Evolutionary conservation across 805 yeast species (phyloP), one percentile per base, ranked within the genome.

Genomic region (Candida maesae): DNA sequence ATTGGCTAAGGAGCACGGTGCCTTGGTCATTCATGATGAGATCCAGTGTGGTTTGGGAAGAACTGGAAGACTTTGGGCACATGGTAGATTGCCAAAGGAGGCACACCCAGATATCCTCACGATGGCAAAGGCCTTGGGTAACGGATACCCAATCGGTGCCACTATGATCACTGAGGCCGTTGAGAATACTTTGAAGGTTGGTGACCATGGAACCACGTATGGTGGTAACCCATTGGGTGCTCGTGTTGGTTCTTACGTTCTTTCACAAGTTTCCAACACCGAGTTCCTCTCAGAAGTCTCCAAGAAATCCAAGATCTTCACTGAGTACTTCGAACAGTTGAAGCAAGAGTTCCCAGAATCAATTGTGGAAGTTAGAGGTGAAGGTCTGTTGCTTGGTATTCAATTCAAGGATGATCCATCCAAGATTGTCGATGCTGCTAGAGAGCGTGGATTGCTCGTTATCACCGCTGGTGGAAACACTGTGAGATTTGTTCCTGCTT

Each of bases 141-240:
- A 91, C 59, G 99, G 99, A 12, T 87, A 78, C 70, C 99, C 99
- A 24, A 83, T 93, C 52, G 96, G 95, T 41, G 99, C 97, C 5
- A 85, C 95, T 2, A 75, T 93, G 76, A 79, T 91, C 43, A 78
- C 86, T 40, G 93, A 87, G 50, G 73, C 76, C 36, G 84, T 93
- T 19, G 95, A 89, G 58, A 62, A 69, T 10, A 76, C 70, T 2
- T 67, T 93, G 51, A 71, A 78, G 43, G 91, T 87, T 17, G 99
- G 99, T 43, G 99, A 93, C 59, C 99, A 91, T 60, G 99, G 99
- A 42, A 91, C 98, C 3, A 91, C 99, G 0, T 91, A 84, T 59
- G 98, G 99, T 49, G 99, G 99, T 41, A 93, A 93, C 63, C 98
- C 98, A 41, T 68, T 93, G 48, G 98, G 89, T 5, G 73, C 91